phyloP scores from a whole-genome alignment of 2,329 filamentous ascomycete species.

The Venturia effusa region DNA sequence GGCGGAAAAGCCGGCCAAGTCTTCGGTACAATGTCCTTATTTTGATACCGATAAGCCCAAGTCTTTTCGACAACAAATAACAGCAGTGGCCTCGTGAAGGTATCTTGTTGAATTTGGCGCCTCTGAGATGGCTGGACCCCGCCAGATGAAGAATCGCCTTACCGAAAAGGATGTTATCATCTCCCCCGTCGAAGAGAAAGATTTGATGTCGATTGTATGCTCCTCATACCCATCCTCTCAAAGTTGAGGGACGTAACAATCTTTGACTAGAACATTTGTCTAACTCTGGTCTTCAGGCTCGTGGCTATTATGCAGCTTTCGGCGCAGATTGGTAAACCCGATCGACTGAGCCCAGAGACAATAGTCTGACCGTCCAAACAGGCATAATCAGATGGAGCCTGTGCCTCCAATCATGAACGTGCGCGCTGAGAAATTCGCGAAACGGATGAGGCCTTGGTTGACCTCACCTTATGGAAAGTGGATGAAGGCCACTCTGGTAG shows the following conservation, averaged over 20 bases:
- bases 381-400: conserved; percentile 10
- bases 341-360: background rate
- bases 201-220: background rate
- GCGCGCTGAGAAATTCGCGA: background rate
- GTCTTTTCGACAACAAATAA: background rate
- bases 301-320: background rate
- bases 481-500: conserved; percentile 3
- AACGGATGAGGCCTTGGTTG: conserved; percentile 8
- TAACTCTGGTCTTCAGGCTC: background rate
- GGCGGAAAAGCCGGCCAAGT: background rate
- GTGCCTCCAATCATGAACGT: background rate
- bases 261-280: background rate
- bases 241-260: background rate
- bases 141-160: background rate
- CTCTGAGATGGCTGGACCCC: background rate
- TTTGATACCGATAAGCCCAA: background rate
- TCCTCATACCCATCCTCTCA: background rate
- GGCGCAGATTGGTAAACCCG: background rate
- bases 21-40: background rate
- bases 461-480: background rate
- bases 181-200: background rate
- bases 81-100: background rate
- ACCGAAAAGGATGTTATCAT: conserved; percentile 2
- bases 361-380: background rate
- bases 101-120: background rate